phyloP scores from a whole-genome alignment of 2,329 filamentous ascomycete genomes.

The Sporothrix phasma region DNA sequence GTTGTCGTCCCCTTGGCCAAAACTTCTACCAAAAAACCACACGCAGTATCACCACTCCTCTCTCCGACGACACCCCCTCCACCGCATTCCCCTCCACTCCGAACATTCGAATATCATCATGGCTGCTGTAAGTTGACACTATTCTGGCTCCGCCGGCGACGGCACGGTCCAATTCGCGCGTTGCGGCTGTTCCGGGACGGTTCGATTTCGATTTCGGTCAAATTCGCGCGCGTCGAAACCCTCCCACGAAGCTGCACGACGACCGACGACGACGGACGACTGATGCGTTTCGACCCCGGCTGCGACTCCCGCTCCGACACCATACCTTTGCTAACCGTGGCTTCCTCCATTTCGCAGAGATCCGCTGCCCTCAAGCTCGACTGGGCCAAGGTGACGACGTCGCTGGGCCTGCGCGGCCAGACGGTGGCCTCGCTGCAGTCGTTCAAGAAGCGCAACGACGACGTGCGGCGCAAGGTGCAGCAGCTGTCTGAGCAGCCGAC shows the following conservation, averaged over 20 bases:
- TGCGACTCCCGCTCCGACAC: too few relatives aligned
- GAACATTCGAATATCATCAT: constrained; percentile 16
- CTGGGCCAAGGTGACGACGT: constrained; percentile 90
- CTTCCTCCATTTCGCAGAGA: constrained; percentile 58
- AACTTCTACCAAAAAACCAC: constrained; percentile 11
- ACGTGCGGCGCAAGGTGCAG: constrained; percentile 88
- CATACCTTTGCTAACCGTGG: constrained; percentile 21
- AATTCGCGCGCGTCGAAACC: not conserved
- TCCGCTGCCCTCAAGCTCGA: constrained; percentile 98
- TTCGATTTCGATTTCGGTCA: not conserved
- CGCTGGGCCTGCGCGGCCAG: constrained; percentile 91
- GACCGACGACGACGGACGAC: not conserved
- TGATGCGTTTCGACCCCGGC: too few relatives aligned
- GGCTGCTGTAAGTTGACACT: constrained; percentile 18
- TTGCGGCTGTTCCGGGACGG: not conserved
- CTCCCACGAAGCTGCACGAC: not conserved
- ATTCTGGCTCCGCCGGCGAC: not conserved
- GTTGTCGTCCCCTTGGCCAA: constrained; percentile 6
- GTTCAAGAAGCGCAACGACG: constrained; percentile 99
- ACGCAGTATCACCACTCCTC: constrained; percentile 2
- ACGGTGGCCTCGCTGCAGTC: constrained; percentile 83
- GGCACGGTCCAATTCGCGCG: constrained; percentile 1
- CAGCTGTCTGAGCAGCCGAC: constrained; percentile 74
- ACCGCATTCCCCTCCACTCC: not conserved
- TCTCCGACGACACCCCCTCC: not conserved